phyloP scores from a whole-genome alignment of 345 rosid genomes.

The Alliaria petiolata region DNA sequence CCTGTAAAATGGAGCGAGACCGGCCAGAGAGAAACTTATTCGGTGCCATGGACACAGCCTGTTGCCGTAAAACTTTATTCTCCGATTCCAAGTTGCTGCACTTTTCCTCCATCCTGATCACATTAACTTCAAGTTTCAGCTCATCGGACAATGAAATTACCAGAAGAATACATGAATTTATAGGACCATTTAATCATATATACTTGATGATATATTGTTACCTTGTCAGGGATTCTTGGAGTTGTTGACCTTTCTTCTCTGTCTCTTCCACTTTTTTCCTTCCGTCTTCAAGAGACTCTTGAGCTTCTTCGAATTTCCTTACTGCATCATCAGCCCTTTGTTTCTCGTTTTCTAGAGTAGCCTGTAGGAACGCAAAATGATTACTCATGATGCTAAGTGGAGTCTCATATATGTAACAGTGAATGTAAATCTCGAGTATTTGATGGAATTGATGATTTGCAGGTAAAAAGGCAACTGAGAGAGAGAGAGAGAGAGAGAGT shows the following conservation, averaged over 20 bases:
- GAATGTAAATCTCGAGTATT: background rate
- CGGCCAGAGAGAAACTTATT: slow-evolving; percentile 90
- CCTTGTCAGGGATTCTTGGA: slow-evolving; percentile 80
- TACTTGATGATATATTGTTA: slow-evolving; percentile 11
- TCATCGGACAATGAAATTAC: slow-evolving; percentile 4
- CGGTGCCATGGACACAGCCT: slow-evolving; percentile 91
- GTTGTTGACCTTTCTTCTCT: slow-evolving; percentile 65
- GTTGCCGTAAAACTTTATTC: slow-evolving; percentile 87
- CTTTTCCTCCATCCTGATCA: slow-evolving; percentile 82
- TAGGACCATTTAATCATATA: background rate
- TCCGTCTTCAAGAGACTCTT: slow-evolving; percentile 51
- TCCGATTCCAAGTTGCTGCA: slow-evolving; percentile 77
- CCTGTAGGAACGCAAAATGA: slow-evolving; percentile 33
- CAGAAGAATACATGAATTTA: background rate
- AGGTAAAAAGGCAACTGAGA: background rate
- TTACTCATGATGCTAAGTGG: slow-evolving; percentile 8
- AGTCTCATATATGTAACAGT: slow-evolving; percentile 1
- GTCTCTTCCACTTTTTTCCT: slow-evolving; percentile 60
- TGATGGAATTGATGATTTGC: background rate
- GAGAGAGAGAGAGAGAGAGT: slow-evolving; percentile 3
- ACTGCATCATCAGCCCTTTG: slow-evolving; percentile 56
- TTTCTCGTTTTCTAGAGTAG: slow-evolving; percentile 56
- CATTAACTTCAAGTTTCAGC: slow-evolving; percentile 2
- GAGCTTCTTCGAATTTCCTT: slow-evolving; percentile 50
- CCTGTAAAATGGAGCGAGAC: slow-evolving; percentile 87